A percentile compares a stretch with the other conserved stretches of the same genome.
phyloP scores from a whole-genome alignment of 164 flowering plant species.

The Berberis thunbergii region DNA sequence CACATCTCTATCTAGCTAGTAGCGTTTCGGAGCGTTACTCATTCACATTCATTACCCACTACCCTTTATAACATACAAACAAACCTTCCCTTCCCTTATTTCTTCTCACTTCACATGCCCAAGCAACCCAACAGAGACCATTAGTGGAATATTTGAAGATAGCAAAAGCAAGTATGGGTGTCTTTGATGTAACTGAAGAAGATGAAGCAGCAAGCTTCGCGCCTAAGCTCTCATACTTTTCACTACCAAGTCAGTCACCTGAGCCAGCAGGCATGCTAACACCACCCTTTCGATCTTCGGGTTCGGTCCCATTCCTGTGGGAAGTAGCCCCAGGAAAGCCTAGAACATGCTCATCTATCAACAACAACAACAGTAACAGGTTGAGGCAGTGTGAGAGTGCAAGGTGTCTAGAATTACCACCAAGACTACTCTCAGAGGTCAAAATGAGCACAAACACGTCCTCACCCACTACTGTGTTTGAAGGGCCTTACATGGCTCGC shows the following conservation, averaged over 20 bases:
- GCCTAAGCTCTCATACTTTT: slow-evolving; percentile 43
- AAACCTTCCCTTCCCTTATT: neutral
- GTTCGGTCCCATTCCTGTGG: slow-evolving; percentile 67
- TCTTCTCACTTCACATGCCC: neutral
- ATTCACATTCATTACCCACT: neutral
- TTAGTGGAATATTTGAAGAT: neutral
- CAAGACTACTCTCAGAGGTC: slow-evolving; percentile 29
- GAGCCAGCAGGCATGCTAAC: slow-evolving; percentile 43
- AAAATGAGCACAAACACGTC: slow-evolving; percentile 14
- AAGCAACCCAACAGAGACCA: neutral
- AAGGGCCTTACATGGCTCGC: slow-evolving; percentile 46
- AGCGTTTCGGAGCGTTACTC: slow-evolving; percentile 1
- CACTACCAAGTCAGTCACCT: slow-evolving; percentile 28
- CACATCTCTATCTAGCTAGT: neutral
- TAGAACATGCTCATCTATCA: slow-evolving; percentile 8
- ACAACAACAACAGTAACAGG: neutral
- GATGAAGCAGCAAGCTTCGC: slow-evolving; percentile 16
- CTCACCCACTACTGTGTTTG: slow-evolving; percentile 58
- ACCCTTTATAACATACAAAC: neutral
- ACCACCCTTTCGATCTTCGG: slow-evolving; percentile 42
- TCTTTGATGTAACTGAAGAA: neutral
- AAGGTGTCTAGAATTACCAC: slow-evolving; percentile 56
- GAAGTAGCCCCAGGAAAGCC: slow-evolving; percentile 84
- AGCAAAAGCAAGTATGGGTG: slow-evolving; percentile 14
- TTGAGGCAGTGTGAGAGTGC: slow-evolving; percentile 5